phyloP scores from a whole-genome alignment of 1,139 yeast genomes.

The Nakaseomyces kungkrabaensis region DNA sequence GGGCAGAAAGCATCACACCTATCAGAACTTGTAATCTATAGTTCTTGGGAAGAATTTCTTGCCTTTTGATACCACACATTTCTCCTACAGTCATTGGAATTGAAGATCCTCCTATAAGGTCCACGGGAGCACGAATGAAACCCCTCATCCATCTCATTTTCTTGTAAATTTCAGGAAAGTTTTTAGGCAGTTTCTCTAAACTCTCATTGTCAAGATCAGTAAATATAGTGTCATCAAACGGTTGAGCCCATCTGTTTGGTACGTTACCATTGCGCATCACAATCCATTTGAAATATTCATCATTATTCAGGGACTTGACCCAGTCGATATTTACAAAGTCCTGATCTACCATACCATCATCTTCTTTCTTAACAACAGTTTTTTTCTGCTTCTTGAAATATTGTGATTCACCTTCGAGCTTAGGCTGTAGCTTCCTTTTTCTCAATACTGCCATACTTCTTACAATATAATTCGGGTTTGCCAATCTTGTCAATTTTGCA shows the following conservation, averaged over 20 bases:
- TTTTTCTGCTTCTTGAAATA: background rate
- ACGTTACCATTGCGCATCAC: conserved; percentile 19
- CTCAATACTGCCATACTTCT: background rate
- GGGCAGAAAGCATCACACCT: conserved; percentile 81
- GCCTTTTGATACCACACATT: conserved; percentile 19
- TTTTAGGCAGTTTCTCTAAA: conserved; percentile 30
- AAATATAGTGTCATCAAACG: conserved; percentile 9
- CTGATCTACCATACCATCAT: background rate
- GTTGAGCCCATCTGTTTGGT: conserved; percentile 18
- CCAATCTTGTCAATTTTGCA: background rate
- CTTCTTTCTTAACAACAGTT: background rate
- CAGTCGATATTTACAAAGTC: conserved; percentile 15
- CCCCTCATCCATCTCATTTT: conserved; percentile 41
- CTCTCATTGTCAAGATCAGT: conserved; percentile 6
- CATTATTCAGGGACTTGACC: conserved; percentile 21
- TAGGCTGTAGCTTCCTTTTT: background rate
- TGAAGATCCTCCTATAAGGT: conserved; percentile 77
- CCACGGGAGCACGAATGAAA: conserved; percentile 68
- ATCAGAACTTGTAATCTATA: conserved; percentile 68
- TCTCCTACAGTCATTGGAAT: conserved; percentile 44
- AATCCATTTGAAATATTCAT: conserved; percentile 23
- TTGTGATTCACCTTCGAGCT: background rate
- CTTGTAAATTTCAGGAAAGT: conserved; percentile 31
- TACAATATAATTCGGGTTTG: no score
- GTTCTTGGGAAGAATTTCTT: conserved; percentile 33